A percentile compares a stretch with the other conserved stretches of the same genome.
phyloP scores from a whole-genome alignment of 2,329 filamentous ascomycete species.

The Alternaria conjuncta region DNA sequence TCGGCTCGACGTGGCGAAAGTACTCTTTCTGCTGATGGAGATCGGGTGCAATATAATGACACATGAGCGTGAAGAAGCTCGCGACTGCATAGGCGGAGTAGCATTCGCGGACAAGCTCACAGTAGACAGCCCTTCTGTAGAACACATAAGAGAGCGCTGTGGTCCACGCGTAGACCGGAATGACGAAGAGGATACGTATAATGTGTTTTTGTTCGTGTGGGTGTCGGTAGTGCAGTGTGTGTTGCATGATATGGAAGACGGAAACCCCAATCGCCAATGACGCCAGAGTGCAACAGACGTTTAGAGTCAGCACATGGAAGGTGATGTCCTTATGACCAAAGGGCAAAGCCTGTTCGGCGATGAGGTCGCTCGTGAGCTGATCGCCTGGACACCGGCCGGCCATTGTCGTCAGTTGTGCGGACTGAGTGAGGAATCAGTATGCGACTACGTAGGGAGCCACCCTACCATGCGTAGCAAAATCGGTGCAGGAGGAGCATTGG shows the following conservation, averaged over 20 bases:
- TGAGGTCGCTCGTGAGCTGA: background rate
- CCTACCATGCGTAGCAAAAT: background rate
- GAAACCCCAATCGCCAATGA: conserved; percentile 59
- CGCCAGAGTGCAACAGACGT: conserved; percentile 61
- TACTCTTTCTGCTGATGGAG: conserved; percentile 83
- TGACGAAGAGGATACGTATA: conserved; percentile 87
- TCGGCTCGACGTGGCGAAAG: conserved; percentile 72
- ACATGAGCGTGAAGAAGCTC: conserved; percentile 83
- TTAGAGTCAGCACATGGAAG: conserved; percentile 64
- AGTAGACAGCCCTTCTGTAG: conserved; percentile 82
- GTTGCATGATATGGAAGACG: conserved; percentile 61
- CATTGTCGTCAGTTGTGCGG: background rate
- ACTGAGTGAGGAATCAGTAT: background rate
- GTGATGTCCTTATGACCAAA: conserved; percentile 53
- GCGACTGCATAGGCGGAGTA: conserved; percentile 90
- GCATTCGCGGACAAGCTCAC: conserved; percentile 79
- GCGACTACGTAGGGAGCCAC: background rate
- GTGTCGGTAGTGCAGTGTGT: conserved; percentile 66
- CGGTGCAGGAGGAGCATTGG: background rate
- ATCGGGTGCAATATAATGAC: conserved; percentile 78
- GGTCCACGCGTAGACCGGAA: conserved; percentile 79
- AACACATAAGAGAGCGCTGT: conserved; percentile 75
- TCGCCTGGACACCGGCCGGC: background rate
- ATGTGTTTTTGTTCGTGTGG: conserved; percentile 71
- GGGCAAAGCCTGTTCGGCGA: background rate